Conservation (phyloP, 2,329 filamentous ascomycete species). For the Cercospora nicotianae region DNA sequence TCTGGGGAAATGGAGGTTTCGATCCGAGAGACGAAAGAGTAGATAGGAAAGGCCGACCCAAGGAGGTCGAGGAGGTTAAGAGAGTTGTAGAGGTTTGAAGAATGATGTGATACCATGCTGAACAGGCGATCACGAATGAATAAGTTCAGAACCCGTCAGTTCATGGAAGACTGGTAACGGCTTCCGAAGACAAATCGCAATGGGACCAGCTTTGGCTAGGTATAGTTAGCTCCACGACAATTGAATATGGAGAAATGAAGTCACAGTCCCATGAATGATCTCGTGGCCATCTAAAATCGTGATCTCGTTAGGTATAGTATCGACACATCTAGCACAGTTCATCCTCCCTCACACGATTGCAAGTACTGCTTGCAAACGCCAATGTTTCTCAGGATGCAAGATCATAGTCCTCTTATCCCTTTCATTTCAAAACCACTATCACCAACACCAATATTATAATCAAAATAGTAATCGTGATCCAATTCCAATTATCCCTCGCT, state of each 20-base stretch:
- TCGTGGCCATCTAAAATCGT: neutral
- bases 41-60: conserved; percentile 68
- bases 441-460: conserved; percentile 80
- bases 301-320: neutral
- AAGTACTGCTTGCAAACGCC: neutral
- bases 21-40: conserved; percentile 87
- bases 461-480: conserved; percentile 75
- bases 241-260: neutral
- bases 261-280: neutral
- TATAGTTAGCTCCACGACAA: neutral
- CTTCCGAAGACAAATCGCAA: too few species aligned
- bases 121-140: neutral
- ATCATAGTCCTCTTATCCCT: too few species aligned
- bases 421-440: conserved; percentile 77
- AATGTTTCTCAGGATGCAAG: neutral
- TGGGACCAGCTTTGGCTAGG: too few species aligned
- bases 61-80: conserved; percentile 21
- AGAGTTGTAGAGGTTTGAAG: conserved; percentile 19
- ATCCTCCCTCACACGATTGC: neutral
- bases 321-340: neutral
- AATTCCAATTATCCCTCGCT: conserved; percentile 83
- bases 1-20: conserved; percentile 92
- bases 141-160: neutral
- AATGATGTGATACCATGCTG: too few species aligned
- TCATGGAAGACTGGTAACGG: neutral